Percentiles rank a stretch among this genome's conserved stretches.
phyloP scores from a whole-genome alignment of 2,329 filamentous ascomycete species.

The Cladosporium sp. region DNA sequence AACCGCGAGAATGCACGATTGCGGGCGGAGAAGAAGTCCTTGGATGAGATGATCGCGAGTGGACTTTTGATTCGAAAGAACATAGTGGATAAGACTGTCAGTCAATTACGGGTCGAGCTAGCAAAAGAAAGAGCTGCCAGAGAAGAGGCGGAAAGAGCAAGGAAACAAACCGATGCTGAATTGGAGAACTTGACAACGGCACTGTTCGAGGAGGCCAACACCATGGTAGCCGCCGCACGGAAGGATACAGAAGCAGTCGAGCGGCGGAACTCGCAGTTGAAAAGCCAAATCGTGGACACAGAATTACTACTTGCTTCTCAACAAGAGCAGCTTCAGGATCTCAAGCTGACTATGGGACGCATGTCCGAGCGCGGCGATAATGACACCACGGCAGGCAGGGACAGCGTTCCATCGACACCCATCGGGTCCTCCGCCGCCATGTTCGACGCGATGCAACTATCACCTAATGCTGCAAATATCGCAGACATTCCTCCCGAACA shows the following conservation, averaged over 20 bases:
- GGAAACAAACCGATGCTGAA: conserved; percentile 86
- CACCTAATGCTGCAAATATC: conserved; percentile 44
- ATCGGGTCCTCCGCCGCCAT: conserved; percentile 55
- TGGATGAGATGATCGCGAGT: conserved; percentile 64
- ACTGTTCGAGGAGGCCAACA: conserved; percentile 97
- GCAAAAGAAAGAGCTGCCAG: conserved; percentile 39
- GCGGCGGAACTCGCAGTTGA: conserved; percentile 77
- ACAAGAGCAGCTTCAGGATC: conserved; percentile 85
- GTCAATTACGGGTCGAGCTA: conserved; percentile 38
- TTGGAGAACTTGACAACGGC: conserved; percentile 85
- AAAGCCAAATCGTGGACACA: conserved; percentile 78
- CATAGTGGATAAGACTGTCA: conserved; percentile 58
- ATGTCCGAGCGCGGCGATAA: conserved; percentile 74
- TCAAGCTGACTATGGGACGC: conserved; percentile 88
- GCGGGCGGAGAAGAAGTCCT: conserved; percentile 65
- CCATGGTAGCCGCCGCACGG: conserved; percentile 90
- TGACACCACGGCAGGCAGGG: conserved; percentile 55
- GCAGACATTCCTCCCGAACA: conserved; percentile 58
- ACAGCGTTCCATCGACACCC: conserved; percentile 76
- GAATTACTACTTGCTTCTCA: conserved; percentile 82
- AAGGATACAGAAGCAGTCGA: conserved; percentile 77
- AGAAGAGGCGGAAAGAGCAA: conserved; percentile 54
- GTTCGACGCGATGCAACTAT: conserved; percentile 58
- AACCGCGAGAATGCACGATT: conserved; percentile 63
- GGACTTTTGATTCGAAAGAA: conserved; percentile 73